phyloP scores from a whole-genome alignment of 164 flowering plant species.

The Nymphaea thermarum region DNA sequence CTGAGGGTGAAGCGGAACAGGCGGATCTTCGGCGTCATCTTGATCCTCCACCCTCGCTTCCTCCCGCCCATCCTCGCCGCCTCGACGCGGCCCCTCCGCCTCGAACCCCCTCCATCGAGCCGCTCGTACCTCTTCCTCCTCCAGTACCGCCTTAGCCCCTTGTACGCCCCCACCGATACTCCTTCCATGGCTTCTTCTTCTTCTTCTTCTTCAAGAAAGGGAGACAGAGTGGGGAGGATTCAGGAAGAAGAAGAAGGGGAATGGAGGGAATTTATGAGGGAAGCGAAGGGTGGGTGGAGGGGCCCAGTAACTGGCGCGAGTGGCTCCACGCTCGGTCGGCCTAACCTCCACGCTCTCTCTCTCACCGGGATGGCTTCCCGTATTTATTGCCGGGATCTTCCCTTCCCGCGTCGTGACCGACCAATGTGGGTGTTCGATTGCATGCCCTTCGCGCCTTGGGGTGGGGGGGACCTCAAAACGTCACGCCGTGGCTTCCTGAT shows the following conservation, averaged over 20 bases:
- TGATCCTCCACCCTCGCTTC: constrained; percentile 38
- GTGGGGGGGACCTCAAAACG: no score
- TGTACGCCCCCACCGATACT: constrained; percentile 19
- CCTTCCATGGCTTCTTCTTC: constrained; percentile 27
- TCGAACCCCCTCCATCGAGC: constrained; percentile 21
- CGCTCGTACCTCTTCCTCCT: constrained; percentile 33
- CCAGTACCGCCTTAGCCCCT: constrained; percentile 40
- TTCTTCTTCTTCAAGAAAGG: neutral
- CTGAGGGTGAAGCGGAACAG: constrained; percentile 5
- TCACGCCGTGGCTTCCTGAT: no score
- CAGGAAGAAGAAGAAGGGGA: neutral
- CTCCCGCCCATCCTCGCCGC: constrained; percentile 7
- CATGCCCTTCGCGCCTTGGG: no score
- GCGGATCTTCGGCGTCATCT: constrained; percentile 30
- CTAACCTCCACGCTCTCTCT: no score
- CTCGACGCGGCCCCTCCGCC: constrained; percentile 9
- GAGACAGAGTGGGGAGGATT: neutral
- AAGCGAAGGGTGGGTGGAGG: neutral
- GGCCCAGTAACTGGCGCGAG: no score
- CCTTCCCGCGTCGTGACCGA: no score
- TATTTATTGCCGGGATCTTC: no score
- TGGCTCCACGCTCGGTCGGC: no score
- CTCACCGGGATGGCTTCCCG: no score
- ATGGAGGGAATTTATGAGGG: neutral
- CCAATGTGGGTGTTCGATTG: no score